Base-by-base conservation (phyloP, 805 yeast genomes). In the Suhomyces vadensis region DNA sequence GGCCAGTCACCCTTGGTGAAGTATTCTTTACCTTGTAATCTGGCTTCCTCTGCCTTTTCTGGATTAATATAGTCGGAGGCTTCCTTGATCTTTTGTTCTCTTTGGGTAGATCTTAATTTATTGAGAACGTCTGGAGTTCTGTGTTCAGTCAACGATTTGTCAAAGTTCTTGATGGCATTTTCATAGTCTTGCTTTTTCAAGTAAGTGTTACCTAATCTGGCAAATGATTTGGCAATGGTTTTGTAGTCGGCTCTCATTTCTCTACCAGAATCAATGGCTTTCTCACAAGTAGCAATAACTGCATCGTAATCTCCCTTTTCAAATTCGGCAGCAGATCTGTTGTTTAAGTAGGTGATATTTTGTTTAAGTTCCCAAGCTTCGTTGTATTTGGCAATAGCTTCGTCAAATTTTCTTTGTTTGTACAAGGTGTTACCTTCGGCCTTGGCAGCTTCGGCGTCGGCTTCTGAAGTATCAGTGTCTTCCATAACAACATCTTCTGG, bases 1-100 rank as follows among this genome's bases (percentile, higher is more conserved):
- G 99, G 98, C 97, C 96, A 92, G 67, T 92, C 96, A 39, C 88
- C 94, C 55, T 87, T 85, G 47, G 85, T 81, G 78, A 94, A 94
- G 60, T 67, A 81, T 19, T 87, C 92, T 67, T 87, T 92, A 65
- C 99, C 99, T 67, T 83, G 78, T 49, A 89, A 74, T 71, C 99
- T 86, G 19, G 98, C 97, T 64, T 83, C 92, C 67, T 92, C 98
- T 7, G 98, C 97, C 70, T 87, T 83, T 55, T 75, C 97, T 27
- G 96, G 95, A 64, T 90, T 85, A 54, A 92, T 69, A 64, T 91
- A 94, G 25, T 83, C 80, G 57, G 80, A 79, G 31, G 86, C 79
- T 69, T 90, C 97, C 60, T 78, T 75, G 46, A 74, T 75, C 73
- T 94, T 91, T 54, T 88, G 75, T 55, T 85, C 87, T 67, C 87